Evolutionary conservation across 495 filamentous ascomycete species (phyloP).

Genomic region (Letharia columbiana): DNA sequence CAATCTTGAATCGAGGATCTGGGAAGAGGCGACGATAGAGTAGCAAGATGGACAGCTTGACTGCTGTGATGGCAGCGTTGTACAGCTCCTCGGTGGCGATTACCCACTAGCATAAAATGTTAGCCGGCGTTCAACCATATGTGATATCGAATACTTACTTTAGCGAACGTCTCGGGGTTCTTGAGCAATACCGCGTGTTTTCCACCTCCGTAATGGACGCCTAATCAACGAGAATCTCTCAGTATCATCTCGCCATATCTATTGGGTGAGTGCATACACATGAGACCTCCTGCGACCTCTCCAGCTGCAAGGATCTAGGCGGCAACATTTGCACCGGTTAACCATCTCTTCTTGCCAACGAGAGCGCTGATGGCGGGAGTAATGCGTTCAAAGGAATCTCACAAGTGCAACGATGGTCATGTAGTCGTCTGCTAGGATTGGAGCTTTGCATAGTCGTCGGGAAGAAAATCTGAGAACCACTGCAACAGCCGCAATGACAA

Average conservation of each 20-base stretch:
- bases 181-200: conserved; percentile 16
- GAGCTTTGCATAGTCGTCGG: conserved; percentile 33
- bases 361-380: not conserved
- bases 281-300: not conserved
- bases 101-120: conserved; percentile 13
- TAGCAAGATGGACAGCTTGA: conserved; percentile 36
- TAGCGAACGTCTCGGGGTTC: conserved; percentile 15
- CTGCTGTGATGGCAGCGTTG: conserved; percentile 29
- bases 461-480: conserved; percentile 35
- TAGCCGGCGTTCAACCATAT: not conserved
- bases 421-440: conserved; percentile 38
- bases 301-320: not conserved
- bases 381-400: not conserved
- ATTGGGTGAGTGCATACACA: conserved; percentile 7
- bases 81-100: conserved; percentile 32
- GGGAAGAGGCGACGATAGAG: conserved; percentile 35
- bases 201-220: conserved; percentile 16
- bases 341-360: not conserved
- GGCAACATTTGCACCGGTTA: not conserved
- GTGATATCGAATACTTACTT: conserved; percentile 10
- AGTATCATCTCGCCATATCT: conserved; percentile 1
- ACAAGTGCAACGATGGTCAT: conserved; percentile 25
- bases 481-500: conserved; percentile 32
- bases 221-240: not conserved
- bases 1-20: conserved; percentile 19